phyloP scores from a whole-genome alignment of 2,329 filamentous ascomycete species.

The Intubia oerlemansii region DNA sequence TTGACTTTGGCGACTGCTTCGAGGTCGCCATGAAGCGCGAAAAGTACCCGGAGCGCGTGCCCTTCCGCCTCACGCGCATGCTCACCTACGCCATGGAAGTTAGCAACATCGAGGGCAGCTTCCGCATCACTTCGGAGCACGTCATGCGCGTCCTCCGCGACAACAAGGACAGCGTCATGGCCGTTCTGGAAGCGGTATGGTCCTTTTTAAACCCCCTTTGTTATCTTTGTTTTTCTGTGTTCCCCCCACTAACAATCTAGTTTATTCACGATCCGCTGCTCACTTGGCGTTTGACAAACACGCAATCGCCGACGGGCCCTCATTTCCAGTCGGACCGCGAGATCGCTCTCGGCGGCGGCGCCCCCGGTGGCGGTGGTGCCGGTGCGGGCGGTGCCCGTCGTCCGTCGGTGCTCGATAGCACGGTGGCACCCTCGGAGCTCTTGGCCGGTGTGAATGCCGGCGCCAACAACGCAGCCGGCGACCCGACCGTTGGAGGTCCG shows the following conservation, averaged over 20 bases:
- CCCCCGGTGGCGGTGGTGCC: constrained; percentile 14
- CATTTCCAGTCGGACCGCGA: constrained; percentile 44
- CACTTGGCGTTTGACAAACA: constrained; percentile 71
- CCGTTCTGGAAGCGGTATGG: constrained; percentile 88
- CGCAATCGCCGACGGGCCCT: constrained; percentile 40
- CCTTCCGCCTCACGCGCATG: constrained; percentile 96
- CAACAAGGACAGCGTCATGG: constrained; percentile 98
- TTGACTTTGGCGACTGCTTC: constrained; percentile 98
- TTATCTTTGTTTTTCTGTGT: constrained; percentile 4
- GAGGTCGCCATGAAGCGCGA: constrained; percentile 99
- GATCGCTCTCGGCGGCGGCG: constrained; percentile 24
- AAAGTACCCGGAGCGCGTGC: constrained; percentile 93
- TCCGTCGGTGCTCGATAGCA: constrained; percentile 46
- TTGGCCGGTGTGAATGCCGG: constrained; percentile 16
- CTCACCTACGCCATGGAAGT: constrained; percentile 99
- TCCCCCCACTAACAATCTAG: constrained; percentile 20
- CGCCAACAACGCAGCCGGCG: constrained; percentile 5
- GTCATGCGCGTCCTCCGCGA: constrained; percentile 92
- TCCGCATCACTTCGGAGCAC: constrained; percentile 93
- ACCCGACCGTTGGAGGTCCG: constrained; percentile 20
- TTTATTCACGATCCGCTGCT: constrained; percentile 99
- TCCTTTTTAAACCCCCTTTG: constrained; percentile 15
- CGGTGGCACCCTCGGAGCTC: constrained; percentile 36
- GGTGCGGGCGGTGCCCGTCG: constrained; percentile 32
- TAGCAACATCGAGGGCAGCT: constrained; percentile 97